A percentile compares a stretch with the other conserved stretches of the same genome.
Evolutionary conservation across 75 land plant species (phyloP).

Genomic region (Selaginella tamariscina): DNA sequence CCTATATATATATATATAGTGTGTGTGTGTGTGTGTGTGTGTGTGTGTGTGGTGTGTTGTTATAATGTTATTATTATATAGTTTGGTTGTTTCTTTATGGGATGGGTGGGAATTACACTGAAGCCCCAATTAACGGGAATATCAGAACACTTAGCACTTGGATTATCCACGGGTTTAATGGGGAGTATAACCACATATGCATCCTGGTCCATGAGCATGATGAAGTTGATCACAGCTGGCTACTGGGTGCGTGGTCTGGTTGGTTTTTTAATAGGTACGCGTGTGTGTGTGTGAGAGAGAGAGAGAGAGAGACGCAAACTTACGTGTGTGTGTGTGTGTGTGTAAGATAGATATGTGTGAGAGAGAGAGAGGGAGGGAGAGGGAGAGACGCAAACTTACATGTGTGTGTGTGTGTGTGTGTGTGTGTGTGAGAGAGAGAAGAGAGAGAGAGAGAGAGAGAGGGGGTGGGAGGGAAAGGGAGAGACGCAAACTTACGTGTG

Average conservation of each 20-base stretch:
- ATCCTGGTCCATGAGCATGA: constrained; percentile 65
- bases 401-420: too few relatives aligned
- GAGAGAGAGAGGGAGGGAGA: constrained; percentile 23
- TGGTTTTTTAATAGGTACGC: constrained; percentile 55
- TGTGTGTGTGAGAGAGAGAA: too few relatives aligned
- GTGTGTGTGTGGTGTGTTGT: too few relatives aligned
- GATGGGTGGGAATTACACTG: constrained; percentile 83
- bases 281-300: not conserved
- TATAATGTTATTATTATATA: constrained; percentile 15
- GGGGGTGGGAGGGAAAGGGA: too few relatives aligned
- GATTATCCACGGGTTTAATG: constrained; percentile 73
- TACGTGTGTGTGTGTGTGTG: too few relatives aligned
- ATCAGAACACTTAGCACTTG: constrained; percentile 64
- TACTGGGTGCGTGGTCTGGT: constrained; percentile 40
- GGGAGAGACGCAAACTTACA: constrained; percentile 25
- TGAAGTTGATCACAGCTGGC: constrained; percentile 39
- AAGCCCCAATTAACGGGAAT: constrained; percentile 41
- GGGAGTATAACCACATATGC: constrained; percentile 89
- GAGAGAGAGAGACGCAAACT: not conserved
- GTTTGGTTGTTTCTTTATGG: constrained; percentile 85
- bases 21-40: too few relatives aligned
- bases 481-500: too few relatives aligned
- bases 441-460: too few relatives aligned
- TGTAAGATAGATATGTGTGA: not conserved
- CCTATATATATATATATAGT: not conserved